Evolutionary conservation across 2,329 filamentous ascomycete genomes (phyloP).

Genomic region (Talaromyces sp.): DNA sequence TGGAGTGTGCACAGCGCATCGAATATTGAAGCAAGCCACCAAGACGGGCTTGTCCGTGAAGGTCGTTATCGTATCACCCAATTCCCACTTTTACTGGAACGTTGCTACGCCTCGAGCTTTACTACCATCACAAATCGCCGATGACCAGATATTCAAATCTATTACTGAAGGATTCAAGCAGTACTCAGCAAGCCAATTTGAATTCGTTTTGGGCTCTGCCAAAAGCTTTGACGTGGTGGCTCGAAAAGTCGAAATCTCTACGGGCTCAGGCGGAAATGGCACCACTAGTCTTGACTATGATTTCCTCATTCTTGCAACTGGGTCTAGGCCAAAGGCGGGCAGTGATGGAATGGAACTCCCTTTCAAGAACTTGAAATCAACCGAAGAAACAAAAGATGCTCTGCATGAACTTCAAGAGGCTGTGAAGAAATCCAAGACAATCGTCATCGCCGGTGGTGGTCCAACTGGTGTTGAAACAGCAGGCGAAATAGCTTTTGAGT

Average conservation of each 20-base stretch:
- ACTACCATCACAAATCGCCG: not conserved
- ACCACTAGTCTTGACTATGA: not conserved
- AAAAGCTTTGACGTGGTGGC: not conserved
- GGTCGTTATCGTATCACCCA: slow-evolving; percentile 6
- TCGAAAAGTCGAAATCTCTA: slow-evolving; percentile 3
- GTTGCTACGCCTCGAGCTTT: slow-evolving; percentile 6
- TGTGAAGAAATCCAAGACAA: slow-evolving; percentile 5
- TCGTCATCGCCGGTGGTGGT: slow-evolving; percentile 6
- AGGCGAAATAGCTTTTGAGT: slow-evolving; percentile 6
- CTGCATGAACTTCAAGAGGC: slow-evolving; percentile 1
- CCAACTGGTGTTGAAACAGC: slow-evolving; percentile 8
- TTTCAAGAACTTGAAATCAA: slow-evolving; percentile 6
- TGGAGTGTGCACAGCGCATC: slow-evolving; percentile 1
- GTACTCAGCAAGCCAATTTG: slow-evolving; percentile 4
- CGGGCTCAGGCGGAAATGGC: not conserved
- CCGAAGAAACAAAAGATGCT: slow-evolving; percentile 6
- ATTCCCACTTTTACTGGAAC: slow-evolving; percentile 7
- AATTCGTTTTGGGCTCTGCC: slow-evolving; percentile 3
- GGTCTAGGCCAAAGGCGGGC: slow-evolving; percentile 1
- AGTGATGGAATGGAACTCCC: not conserved
- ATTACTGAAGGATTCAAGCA: slow-evolving; percentile 4
- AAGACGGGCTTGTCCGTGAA: slow-evolving; percentile 1
- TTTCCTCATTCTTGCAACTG: slow-evolving; percentile 6
- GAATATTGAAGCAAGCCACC: slow-evolving; percentile 6
- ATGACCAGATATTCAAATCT: slow-evolving; percentile 2